Conservation (phyloP, 768 basidiomycete species). For the Amanita rubescens region DNA sequence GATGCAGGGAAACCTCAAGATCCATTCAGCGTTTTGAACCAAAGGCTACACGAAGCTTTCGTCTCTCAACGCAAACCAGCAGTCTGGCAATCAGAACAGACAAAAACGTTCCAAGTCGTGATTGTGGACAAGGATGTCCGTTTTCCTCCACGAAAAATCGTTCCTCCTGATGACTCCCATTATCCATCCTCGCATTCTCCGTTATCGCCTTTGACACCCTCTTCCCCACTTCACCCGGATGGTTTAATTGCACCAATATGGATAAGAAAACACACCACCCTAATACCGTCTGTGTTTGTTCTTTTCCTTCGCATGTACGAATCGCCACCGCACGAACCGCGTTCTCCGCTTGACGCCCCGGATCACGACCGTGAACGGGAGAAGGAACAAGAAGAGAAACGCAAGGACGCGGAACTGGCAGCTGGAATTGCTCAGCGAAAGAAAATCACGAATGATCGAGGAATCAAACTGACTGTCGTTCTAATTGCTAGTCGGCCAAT, state of each 20-base stretch:
- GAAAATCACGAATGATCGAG: constrained; percentile 72
- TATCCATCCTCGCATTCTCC: constrained; percentile 72
- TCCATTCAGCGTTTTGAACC: constrained; percentile 50
- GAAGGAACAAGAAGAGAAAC: constrained; percentile 60
- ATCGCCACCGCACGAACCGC: constrained; percentile 33
- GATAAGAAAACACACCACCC: constrained; percentile 91
- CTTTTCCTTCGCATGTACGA: constrained; percentile 85
- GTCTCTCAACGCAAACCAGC: constrained; percentile 52
- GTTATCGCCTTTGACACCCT: constrained; percentile 83
- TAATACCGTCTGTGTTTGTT: constrained; percentile 90
- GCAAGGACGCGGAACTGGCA: constrained; percentile 68
- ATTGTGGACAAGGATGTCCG: constrained; percentile 79
- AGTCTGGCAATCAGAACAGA: constrained; percentile 68
- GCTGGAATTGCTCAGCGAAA: constrained; percentile 76
- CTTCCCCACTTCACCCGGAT: constrained; percentile 89
- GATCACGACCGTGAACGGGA: constrained; percentile 50
- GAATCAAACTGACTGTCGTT: constrained; percentile 92
- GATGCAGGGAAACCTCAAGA: constrained; percentile 38
- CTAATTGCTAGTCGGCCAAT: constrained; percentile 83
- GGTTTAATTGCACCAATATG: constrained; percentile 97
- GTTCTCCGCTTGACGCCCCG: constrained; percentile 47
- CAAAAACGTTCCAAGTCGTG: constrained; percentile 72
- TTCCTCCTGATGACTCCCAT: constrained; percentile 49
- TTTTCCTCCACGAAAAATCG: constrained; percentile 82
- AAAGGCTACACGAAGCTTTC: constrained; percentile 64